A percentile compares a stretch with the other conserved stretches of the same genome.
Evolutionary conservation across 805 yeast species (phyloP).

Genomic region (Vanderwaltozyma verrucispora): DNA sequence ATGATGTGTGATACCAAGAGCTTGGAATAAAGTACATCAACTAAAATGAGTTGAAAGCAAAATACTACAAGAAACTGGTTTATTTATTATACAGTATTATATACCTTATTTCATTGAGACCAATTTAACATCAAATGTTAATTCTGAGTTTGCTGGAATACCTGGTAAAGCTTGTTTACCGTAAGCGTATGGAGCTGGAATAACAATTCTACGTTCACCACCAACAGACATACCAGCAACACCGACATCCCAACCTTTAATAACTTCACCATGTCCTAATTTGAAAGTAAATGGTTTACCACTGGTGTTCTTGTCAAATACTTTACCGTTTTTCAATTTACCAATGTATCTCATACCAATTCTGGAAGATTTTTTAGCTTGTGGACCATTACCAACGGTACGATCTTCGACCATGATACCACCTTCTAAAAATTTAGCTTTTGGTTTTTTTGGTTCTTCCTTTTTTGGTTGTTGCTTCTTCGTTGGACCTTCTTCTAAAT

Average conservation of each 20-base stretch:
- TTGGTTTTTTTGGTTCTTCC: conserved; percentile 33
- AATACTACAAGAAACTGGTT: too few species aligned
- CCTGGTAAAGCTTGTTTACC: conserved; percentile 94
- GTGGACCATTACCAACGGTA: conserved; percentile 76
- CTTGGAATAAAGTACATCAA: too few species aligned
- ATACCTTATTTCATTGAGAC: conserved; percentile 65
- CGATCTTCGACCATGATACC: conserved; percentile 93
- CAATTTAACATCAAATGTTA: conserved; percentile 92
- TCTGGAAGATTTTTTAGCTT: conserved; percentile 78
- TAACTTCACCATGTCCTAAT: conserved; percentile 96
- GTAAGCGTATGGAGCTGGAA: conserved; percentile 94
- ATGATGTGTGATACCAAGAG: too few species aligned
- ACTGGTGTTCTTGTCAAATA: conserved; percentile 91
- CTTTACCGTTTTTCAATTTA: conserved; percentile 91
- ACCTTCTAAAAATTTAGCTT: conserved; percentile 77
- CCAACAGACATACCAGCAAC: conserved; percentile 98
- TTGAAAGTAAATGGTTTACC: conserved; percentile 93
- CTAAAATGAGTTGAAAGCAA: too few species aligned
- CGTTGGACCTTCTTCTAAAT: conserved; percentile 92
- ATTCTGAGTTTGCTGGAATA: conserved; percentile 93
- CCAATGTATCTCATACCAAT: conserved; percentile 98
- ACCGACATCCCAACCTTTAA: conserved; percentile 98
- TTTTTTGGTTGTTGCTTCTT: conserved; percentile 26
- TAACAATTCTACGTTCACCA: conserved; percentile 95
- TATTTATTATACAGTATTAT: background rate